Conservation (phyloP, 768 basidiomycete genomes). For the Boletus vermiculosoides region DNA sequence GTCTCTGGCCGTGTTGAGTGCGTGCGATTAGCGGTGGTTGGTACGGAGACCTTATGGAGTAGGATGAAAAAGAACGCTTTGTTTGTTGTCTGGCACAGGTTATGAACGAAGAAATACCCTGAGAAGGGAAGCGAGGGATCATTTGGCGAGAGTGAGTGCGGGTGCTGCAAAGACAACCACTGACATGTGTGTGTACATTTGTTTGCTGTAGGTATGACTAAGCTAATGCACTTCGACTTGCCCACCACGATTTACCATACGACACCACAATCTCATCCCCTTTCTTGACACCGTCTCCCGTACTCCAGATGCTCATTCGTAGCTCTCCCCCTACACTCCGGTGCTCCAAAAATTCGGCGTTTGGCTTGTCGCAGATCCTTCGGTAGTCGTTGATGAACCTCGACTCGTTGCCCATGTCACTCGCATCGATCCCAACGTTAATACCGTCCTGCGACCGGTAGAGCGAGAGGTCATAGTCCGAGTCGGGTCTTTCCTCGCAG, state of each 20-base stretch:
- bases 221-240: constrained; percentile 22
- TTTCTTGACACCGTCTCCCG: constrained; percentile 57
- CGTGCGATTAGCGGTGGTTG: constrained; percentile 19
- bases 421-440: constrained; percentile 78
- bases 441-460: constrained; percentile 53
- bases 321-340: constrained; percentile 56
- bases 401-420: constrained; percentile 76
- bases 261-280: constrained; percentile 85
- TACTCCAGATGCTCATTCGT: constrained; percentile 76
- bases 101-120: constrained; percentile 39
- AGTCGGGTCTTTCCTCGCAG: constrained; percentile 63
- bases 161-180: background rate
- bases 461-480: constrained; percentile 91
- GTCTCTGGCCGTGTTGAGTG: constrained; percentile 15
- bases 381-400: constrained; percentile 92
- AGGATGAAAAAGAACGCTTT: constrained; percentile 36
- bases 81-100: constrained; percentile 47
- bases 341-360: constrained; percentile 65
- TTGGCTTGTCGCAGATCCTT: constrained; percentile 66
- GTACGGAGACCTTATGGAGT: constrained; percentile 39
- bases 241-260: constrained; percentile 90
- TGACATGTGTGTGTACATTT: constrained; percentile 15
- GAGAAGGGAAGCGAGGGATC: constrained; percentile 47
- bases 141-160: constrained; percentile 32
- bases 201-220: constrained; percentile 28